A percentile compares a stretch with the other conserved stretches of the same genome.
These are phyloP conservation scores for Malassezia brasiliensis DNA, from an alignment of 1,284 basidiomycete species.

Conservation along the genomic window DNA sequence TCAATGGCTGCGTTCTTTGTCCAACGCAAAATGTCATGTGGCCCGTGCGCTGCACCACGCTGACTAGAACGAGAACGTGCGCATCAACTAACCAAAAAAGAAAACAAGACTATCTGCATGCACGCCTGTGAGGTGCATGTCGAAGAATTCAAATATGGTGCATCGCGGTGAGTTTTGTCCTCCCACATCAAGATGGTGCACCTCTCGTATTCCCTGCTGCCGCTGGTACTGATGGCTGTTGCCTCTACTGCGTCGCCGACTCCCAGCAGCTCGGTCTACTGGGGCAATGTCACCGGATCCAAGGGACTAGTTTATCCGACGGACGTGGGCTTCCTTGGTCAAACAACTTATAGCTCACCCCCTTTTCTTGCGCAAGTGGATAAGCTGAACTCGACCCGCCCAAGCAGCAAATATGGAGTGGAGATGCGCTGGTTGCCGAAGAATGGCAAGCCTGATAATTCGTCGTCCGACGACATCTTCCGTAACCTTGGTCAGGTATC, in stretches of 20 bases:
- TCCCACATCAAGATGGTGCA: neutral
- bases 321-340: conserved; percentile 35
- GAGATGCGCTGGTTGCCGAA: conserved; percentile 25
- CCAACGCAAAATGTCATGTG: no score
- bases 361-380: conserved; percentile 37
- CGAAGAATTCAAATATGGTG: no score
- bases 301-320: conserved; percentile 30
- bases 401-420: conserved; percentile 11
- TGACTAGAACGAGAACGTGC: no score
- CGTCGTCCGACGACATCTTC: conserved; percentile 26
- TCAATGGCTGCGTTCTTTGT: no score
- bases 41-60: no score
- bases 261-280: neutral
- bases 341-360: conserved; percentile 5
- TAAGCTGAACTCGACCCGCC: conserved; percentile 17
- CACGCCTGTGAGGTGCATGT: no score
- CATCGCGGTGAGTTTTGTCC: no score
- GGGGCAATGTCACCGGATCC: conserved; percentile 16
- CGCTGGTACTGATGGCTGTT: neutral
- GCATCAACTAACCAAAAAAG: no score
- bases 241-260: neutral
- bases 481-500: conserved; percentile 23
- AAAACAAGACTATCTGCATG: no score
- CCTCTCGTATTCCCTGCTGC: neutral
- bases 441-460: conserved; percentile 14